Conservation (phyloP, 169 alveolate species). For the Plasmodium chabaudi region DNA sequence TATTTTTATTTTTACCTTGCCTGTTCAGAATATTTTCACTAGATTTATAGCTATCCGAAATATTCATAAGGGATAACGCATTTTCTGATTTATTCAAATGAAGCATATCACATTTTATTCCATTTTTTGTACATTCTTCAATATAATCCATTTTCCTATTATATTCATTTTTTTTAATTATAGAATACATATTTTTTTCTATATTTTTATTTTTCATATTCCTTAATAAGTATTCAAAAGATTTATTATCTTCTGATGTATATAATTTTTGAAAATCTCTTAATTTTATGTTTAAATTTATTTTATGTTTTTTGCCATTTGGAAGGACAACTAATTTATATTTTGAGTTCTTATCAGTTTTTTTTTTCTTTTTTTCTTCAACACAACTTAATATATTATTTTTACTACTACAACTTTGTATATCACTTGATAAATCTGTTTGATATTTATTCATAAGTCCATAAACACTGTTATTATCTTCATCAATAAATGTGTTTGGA, state of each 20-base stretch:
- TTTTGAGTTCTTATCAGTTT: neutral
- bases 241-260: constrained; percentile 84
- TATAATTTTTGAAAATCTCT: constrained; percentile 81
- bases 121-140: constrained; percentile 80
- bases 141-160: constrained; percentile 75
- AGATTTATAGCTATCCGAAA: constrained; percentile 21
- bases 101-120: constrained; percentile 58
- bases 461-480: neutral
- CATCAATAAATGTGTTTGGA: neutral
- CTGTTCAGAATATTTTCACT: constrained; percentile 5
- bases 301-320: constrained; percentile 77
- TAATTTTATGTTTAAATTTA: constrained; percentile 78
- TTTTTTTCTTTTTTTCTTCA: constrained; percentile 31
- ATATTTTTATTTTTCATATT: constrained; percentile 75
- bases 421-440: constrained; percentile 18
- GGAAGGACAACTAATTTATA: constrained; percentile 47
- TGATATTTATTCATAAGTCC: constrained; percentile 30
- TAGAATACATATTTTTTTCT: constrained; percentile 75
- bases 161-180: constrained; percentile 74
- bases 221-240: constrained; percentile 78
- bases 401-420: constrained; percentile 13
- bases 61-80: constrained; percentile 67
- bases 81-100: constrained; percentile 68
- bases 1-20: constrained; percentile 4
- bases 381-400: neutral